A percentile compares a stretch with the other conserved stretches of the same genome.
phyloP scores from a whole-genome alignment of 495 filamentous ascomycete species.

The Rusavskia elegans region DNA sequence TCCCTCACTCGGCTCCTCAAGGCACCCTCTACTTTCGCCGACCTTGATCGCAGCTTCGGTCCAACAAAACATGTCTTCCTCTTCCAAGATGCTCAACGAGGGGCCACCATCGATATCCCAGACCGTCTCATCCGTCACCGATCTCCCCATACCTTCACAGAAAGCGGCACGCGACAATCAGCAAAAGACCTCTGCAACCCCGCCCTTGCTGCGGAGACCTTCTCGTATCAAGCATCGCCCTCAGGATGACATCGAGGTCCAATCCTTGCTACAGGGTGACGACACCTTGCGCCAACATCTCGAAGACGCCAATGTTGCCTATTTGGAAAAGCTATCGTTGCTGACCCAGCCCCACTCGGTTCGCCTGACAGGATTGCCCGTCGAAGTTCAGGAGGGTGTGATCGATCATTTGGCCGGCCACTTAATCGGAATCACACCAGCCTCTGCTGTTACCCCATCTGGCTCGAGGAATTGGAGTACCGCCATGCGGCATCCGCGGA shows the following conservation, averaged over 20 bases:
- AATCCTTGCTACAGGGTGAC: constrained; percentile 7
- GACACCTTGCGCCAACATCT: constrained; percentile 4
- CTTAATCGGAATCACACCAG: constrained; percentile 31
- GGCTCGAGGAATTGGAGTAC: constrained; percentile 44
- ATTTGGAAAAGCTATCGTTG: background rate
- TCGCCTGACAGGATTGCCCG: constrained; percentile 33
- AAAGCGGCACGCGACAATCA: background rate
- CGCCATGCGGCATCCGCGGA: constrained; percentile 47
- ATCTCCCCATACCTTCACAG: background rate
- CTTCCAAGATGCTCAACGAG: background rate
- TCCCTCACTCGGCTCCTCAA: background rate
- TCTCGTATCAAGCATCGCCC: constrained; percentile 6
- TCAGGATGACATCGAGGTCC: constrained; percentile 15
- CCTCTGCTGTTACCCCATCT: constrained; percentile 30
- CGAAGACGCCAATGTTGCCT: constrained; percentile 4
- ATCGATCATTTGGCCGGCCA: constrained; percentile 54
- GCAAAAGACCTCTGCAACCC: background rate
- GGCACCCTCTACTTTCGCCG: background rate
- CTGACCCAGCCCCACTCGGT: constrained; percentile 3
- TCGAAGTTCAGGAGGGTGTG: constrained; percentile 57
- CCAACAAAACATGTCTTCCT: background rate
- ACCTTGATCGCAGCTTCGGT: background rate
- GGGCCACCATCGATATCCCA: background rate
- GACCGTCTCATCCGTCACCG: background rate
- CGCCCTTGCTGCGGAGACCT: background rate